phyloP scores from a whole-genome alignment of 2,329 filamentous ascomycete genomes.

The Epichloe amarillans region DNA sequence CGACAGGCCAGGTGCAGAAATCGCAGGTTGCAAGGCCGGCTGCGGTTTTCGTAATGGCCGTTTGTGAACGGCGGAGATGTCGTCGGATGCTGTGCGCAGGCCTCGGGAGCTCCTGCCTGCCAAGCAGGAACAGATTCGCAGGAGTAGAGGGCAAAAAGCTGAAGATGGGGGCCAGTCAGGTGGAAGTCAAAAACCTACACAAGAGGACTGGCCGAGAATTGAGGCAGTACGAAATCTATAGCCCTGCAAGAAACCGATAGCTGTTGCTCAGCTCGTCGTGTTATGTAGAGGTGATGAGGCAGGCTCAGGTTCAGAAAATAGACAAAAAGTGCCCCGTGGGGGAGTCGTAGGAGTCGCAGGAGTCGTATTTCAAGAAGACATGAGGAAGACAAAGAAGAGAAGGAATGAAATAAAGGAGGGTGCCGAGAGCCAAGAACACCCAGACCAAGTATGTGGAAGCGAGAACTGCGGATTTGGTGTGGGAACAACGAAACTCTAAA shows the following conservation, averaged over 20 bases:
- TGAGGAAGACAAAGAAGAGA: not conserved
- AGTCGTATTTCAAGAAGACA: not conserved
- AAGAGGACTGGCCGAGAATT: not conserved
- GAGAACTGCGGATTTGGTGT: not conserved
- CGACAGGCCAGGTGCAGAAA: not conserved
- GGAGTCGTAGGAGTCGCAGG: too few relatives aligned
- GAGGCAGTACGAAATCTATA: not conserved
- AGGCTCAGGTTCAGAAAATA: not conserved
- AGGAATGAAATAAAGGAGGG: not conserved
- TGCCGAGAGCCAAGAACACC: not conserved
- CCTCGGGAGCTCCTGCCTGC: not conserved
- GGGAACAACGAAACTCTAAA: not conserved
- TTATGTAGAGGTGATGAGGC: not conserved
- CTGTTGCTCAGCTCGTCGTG: not conserved
- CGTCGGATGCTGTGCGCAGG: too few relatives aligned
- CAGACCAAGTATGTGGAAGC: not conserved
- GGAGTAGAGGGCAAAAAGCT: not conserved
- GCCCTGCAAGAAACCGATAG: not conserved
- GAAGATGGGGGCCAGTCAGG: too few relatives aligned
- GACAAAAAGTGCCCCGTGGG: not conserved
- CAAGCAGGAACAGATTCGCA: not conserved
- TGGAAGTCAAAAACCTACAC: not conserved
- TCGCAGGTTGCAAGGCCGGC: not conserved
- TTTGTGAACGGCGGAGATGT: not conserved
- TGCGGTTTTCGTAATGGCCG: not conserved